Evolutionary conservation across 2,329 filamentous ascomycete species (phyloP), one percentile per base, ranked within the genome.

Genomic region (Hansfordia pulvinata): DNA sequence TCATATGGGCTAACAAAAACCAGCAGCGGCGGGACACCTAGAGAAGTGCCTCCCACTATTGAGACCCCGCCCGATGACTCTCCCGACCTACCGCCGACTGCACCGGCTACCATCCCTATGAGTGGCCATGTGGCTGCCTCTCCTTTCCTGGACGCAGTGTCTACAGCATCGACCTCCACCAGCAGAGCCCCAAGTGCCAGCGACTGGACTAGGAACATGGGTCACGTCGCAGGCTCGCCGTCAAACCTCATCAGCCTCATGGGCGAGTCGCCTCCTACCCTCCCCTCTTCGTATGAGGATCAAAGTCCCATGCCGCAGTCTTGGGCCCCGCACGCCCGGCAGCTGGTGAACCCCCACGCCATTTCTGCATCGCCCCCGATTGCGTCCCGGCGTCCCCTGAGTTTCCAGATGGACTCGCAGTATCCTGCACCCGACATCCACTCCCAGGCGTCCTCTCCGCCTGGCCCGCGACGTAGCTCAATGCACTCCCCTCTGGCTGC

Each of bases 401-500:
- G 54, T 31, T 57, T 55, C 30, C 55, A 60, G 25, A 36, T 47
- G 28, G 53, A 59, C 23, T 41, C 49, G 10, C 49, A 56, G 28
- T 50, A 50, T 23, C 43, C 46, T 25, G 49, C 56, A 27, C 38
- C 46, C 14, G 47, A 51, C 37, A 23, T 56, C 46, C 42, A 44
- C 10, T 49, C 46, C 45, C 49, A 39, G 53, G 45, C 38, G 43
- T 59, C 44, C 39, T 60, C 43, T 44, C 57, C 34, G 42, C 44
- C 46, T 8, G 37, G 38, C 10, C 34, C 27, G 10, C 38, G 46
- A 25, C 53, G 65, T 42, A 54, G 60, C 16, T 68, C 67, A 23
- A 60, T 66, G 53, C 62, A 66, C 38, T 64, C 65, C 6, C 59
- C 61, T 13, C 56, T 52, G 25, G 45, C 54, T 9, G 39, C 53